Conservation (phyloP, 208 protist species). For the Trypanosoma scelopori region DNA sequence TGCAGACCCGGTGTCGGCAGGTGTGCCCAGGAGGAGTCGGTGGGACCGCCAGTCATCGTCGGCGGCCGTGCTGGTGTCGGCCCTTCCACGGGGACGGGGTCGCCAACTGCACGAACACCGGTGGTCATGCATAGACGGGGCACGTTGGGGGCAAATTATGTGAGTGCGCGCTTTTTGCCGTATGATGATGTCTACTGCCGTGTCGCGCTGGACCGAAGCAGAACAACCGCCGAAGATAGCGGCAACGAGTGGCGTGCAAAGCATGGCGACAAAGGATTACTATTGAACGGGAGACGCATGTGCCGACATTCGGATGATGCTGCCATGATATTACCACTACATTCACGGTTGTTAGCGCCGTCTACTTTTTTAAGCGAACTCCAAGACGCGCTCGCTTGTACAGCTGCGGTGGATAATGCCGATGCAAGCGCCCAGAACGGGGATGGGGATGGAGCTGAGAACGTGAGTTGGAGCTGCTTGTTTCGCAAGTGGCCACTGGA, state of each 20-base stretch:
- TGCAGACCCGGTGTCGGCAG: too few species aligned
- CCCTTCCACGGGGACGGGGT: too few species aligned
- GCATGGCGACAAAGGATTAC: background rate
- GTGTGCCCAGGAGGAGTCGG: too few species aligned
- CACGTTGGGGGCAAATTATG: background rate
- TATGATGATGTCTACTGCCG: conserved; percentile 23
- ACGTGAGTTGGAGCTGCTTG: conserved; percentile 27
- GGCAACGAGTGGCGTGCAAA: background rate
- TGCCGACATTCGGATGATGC: background rate
- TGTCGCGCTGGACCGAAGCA: background rate
- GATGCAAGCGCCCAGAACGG: background rate
- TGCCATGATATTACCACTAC: background rate
- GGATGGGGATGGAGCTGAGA: conserved; percentile 7
- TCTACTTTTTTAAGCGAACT: conserved; percentile 14
- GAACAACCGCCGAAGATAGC: background rate
- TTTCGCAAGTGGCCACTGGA: conserved; percentile 41
- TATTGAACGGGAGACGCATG: background rate
- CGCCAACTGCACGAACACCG: too few species aligned
- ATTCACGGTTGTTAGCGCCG: background rate
- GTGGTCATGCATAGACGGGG: background rate
- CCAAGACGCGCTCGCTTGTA: background rate
- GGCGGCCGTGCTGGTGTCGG: too few species aligned
- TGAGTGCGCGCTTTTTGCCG: conserved; percentile 18
- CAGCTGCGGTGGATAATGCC: background rate
- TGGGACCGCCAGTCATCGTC: too few species aligned